Conservation (phyloP, 345 rosid genomes). For the Salix udensis region DNA sequence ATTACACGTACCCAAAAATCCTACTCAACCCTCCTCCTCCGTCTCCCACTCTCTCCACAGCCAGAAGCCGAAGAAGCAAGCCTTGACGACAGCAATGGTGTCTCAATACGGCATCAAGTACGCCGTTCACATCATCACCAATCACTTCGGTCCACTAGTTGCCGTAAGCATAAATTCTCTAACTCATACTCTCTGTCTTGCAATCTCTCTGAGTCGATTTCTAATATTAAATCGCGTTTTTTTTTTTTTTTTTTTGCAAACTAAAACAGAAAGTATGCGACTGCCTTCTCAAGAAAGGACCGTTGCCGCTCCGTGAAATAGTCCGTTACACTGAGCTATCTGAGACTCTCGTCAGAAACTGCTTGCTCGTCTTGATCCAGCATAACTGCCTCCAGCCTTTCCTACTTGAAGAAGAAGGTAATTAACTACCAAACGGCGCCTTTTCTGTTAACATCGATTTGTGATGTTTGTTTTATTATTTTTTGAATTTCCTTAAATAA, state of each 20-base stretch:
- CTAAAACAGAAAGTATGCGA: constrained; percentile 71
- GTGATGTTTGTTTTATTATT: no score
- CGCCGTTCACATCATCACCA: constrained; percentile 67
- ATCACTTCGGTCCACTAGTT: constrained; percentile 75
- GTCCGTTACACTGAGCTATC: constrained; percentile 44
- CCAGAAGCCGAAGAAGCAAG: not conserved
- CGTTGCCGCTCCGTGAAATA: constrained; percentile 45
- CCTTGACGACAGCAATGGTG: constrained; percentile 21
- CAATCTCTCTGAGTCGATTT: not conserved
- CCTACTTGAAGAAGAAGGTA: constrained; percentile 31
- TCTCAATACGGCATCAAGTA: constrained; percentile 53
- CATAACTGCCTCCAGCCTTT: constrained; percentile 88
- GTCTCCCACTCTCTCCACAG: not conserved
- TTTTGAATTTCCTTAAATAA: not conserved
- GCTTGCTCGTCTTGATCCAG: constrained; percentile 64
- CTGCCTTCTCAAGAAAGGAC: constrained; percentile 68
- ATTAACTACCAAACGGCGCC: constrained; percentile 13
- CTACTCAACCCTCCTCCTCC: no score
- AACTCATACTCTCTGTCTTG: not conserved
- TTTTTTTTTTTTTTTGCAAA: not conserved
- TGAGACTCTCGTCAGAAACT: constrained; percentile 50
- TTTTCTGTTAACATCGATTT: not conserved
- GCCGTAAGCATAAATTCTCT: constrained; percentile 36
- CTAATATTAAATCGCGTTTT: not conserved
- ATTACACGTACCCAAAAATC: no score